Percentiles rank a stretch among this genome's conserved stretches.
phyloP scores from a whole-genome alignment of 352 stramenopile genomes.

The Pythium aristosporum region DNA sequence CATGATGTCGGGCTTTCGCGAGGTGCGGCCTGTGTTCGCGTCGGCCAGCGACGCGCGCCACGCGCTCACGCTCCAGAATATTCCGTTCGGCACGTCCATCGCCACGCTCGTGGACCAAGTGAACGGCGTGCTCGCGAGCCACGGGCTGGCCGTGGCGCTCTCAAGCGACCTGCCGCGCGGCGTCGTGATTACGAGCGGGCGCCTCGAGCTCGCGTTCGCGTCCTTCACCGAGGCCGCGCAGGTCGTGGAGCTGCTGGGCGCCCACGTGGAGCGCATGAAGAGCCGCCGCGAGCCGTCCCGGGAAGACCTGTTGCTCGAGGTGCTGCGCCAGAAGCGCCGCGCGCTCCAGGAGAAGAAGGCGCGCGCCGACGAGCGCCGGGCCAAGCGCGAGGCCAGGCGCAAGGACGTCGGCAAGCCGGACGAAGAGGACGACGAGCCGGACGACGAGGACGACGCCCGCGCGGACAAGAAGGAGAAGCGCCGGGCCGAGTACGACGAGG shows the following conservation, averaged over 20 bases:
- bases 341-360: slow-evolving; percentile 42
- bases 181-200: slow-evolving; percentile 72
- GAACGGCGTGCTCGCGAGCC: slow-evolving; percentile 40
- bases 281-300: slow-evolving; percentile 42
- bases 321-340: slow-evolving; percentile 30
- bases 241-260: slow-evolving; percentile 62
- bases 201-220: slow-evolving; percentile 69
- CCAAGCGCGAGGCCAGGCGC: slow-evolving; percentile 27
- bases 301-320: slow-evolving; percentile 43
- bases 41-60: slow-evolving; percentile 45
- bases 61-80: slow-evolving; percentile 68
- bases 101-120: slow-evolving; percentile 58
- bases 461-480: slow-evolving; percentile 21
- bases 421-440: slow-evolving; percentile 30
- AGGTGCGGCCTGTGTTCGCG: slow-evolving; percentile 81
- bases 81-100: slow-evolving; percentile 74
- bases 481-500: slow-evolving; percentile 27
- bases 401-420: slow-evolving; percentile 35
- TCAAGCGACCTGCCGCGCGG: slow-evolving; percentile 52
- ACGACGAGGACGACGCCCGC: slow-evolving; percentile 13
- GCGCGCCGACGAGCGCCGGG: slow-evolving; percentile 28
- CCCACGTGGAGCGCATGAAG: slow-evolving; percentile 55
- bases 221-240: slow-evolving; percentile 75
- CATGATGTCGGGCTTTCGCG: slow-evolving; percentile 83
- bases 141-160: slow-evolving; percentile 58